Evolutionary conservation across 1,139 yeast species (phyloP), one percentile per base, ranked within the genome.

Genomic region (Suhomyces chickasaworum): DNA sequence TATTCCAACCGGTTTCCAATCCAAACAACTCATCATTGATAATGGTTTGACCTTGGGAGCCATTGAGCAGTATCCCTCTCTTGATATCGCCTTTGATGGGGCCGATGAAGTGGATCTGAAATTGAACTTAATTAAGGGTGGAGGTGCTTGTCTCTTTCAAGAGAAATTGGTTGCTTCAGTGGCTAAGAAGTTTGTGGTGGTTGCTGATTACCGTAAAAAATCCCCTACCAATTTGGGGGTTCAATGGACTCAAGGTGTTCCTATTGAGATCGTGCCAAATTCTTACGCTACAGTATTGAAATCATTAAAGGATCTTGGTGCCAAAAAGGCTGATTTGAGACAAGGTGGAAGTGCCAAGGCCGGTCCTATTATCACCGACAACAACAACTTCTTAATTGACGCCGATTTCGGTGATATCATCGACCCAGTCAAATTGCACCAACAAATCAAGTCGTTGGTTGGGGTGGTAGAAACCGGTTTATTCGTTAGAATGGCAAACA

Each of bases 391-490:
- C 63, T 78, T 95, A 53, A 80, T 95, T 50, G 99, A 95, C 68
- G 96, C 97, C 25, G 91, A 90, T 64, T 93, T 95, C 62, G 97
- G 97, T 27, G 79, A 78, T 47, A 81, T 95, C 45, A 64, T 70
- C 20, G 83, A 86, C 56, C 86, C 91, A 4, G 58, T 61, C 39
- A 63, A 62, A 23, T 76, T 91, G 56, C 91, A 90, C 65, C 51
- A 61, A 33, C 64, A 81, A 57, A 83, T 95, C 65, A 90, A 89
- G 68, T 63, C 73, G 45, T 71, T 91, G 55, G 89, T 90, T 16
- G 99, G 99, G 42, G 98, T 95, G 21, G 98, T 95, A 22, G 99
- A 95, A 66, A 91, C 97, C 10, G 99, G 99, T 1, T 73, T 93
- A 52, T 95, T 95, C 69, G 80, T 84, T 49, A 53, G 56, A 13